Conservation (phyloP, 148 eudicot species). For the Fallopia convolvulus region DNA sequence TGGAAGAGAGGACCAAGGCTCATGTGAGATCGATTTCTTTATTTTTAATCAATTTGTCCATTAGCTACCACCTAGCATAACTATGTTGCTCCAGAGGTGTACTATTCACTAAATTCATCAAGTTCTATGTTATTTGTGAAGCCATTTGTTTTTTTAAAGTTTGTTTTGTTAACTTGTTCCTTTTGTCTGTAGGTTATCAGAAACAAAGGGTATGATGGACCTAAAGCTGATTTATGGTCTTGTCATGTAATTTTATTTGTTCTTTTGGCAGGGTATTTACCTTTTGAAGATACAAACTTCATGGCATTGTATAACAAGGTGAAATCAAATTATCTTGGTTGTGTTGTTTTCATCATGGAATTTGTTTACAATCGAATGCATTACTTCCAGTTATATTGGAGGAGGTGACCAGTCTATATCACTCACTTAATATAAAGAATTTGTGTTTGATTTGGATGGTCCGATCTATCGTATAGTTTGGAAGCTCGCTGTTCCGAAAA, state of each 20-base stretch:
- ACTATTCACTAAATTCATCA: not conserved
- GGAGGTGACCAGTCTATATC: not conserved
- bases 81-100: conserved; percentile 93
- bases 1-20: no score
- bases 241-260: conserved; percentile 91
- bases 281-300: conserved; percentile 82
- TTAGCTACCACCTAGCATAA: conserved; percentile 19
- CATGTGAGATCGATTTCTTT: no score
- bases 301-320: conserved; percentile 86
- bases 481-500: no score
- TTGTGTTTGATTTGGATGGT: no score
- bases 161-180: not conserved
- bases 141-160: conserved; percentile 2
- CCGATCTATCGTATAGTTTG: no score
- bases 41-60: no score
- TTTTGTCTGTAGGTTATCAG: conserved; percentile 53
- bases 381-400: not conserved
- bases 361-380: not conserved
- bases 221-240: conserved; percentile 94
- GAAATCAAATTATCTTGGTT: not conserved
- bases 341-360: not conserved
- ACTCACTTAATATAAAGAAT: no score
- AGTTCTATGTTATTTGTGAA: not conserved
- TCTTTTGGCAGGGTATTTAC: conserved; percentile 86
- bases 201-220: conserved; percentile 93